Conservation (phyloP, 441 rosid genomes). For the Manihot esculenta region DNA sequence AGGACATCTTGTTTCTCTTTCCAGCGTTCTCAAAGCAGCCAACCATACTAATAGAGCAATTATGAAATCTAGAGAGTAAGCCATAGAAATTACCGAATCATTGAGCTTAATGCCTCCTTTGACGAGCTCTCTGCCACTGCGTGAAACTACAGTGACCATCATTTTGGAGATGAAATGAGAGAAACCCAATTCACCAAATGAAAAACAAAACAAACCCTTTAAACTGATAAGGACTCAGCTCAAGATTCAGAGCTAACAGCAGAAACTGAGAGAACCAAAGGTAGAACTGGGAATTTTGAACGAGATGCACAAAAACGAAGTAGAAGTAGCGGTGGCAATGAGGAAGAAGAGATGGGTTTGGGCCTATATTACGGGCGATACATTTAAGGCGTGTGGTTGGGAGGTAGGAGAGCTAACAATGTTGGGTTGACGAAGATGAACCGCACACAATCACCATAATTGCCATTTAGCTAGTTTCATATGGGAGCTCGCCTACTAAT, state of each 20-base stretch:
- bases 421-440: slow-evolving; percentile 6
- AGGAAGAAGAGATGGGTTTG: not conserved
- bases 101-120: slow-evolving; percentile 72
- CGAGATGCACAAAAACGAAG: not conserved
- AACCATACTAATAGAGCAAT: slow-evolving; percentile 16
- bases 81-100: slow-evolving; percentile 58
- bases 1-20: not conserved
- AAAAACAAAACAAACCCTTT: slow-evolving; percentile 16
- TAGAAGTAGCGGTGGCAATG: not conserved
- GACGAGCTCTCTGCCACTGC: slow-evolving; percentile 79
- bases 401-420: slow-evolving; percentile 36
- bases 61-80: not conserved
- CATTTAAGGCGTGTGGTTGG: slow-evolving; percentile 39
- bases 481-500: not conserved
- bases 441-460: slow-evolving; percentile 10
- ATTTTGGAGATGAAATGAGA: slow-evolving; percentile 38
- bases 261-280: not conserved
- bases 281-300: not conserved
- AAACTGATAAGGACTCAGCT: not conserved
- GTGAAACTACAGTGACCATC: slow-evolving; percentile 77
- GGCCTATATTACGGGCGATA: not conserved
- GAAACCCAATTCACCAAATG: slow-evolving; percentile 33
- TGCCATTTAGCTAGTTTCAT: not conserved
- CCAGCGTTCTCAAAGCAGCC: slow-evolving; percentile 8
- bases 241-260: not conserved